Evolutionary conservation across 1,284 basidiomycete genomes (phyloP).

Genomic region (Boletus sp.): DNA sequence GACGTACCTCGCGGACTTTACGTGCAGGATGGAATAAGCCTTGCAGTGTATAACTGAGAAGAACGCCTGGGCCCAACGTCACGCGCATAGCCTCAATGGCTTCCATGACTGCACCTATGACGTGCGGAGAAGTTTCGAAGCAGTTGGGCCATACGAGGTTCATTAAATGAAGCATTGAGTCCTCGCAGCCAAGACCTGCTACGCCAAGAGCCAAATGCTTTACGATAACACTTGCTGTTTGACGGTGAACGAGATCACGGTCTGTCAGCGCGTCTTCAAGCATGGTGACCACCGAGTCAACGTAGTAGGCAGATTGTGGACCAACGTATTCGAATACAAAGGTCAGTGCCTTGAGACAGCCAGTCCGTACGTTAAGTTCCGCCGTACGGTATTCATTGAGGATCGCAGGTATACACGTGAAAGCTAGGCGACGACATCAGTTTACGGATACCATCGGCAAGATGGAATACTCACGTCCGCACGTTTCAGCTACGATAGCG

Average conservation of each 20-base stretch:
- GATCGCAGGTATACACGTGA: constrained; percentile 98
- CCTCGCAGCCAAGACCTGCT: constrained; percentile 95
- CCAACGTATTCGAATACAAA: constrained; percentile 99
- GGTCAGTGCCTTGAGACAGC: constrained; percentile 96
- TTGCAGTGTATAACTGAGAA: constrained; percentile 88
- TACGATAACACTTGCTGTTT: constrained; percentile 98
- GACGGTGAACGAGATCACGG: constrained; percentile 95
- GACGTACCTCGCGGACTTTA: constrained; percentile 87
- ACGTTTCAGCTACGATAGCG: constrained; percentile 95
- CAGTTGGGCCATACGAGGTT: constrained; percentile 99
- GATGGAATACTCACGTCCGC: constrained; percentile 67
- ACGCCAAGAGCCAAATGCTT: constrained; percentile 97
- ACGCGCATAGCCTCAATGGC: constrained; percentile 97
- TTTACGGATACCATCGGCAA: constrained; percentile 1
- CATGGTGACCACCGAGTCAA: constrained; percentile 95
- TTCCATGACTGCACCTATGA: constrained; percentile 96
- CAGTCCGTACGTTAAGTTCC: constrained; percentile 98
- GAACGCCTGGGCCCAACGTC: constrained; percentile 88
- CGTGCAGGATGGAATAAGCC: constrained; percentile 94
- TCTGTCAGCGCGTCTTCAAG: constrained; percentile 98
- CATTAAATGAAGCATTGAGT: constrained; percentile 95
- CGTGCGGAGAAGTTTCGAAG: constrained; percentile 97
- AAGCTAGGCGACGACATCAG: constrained; percentile 51
- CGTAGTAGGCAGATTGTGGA: constrained; percentile 98
- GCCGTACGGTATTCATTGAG: constrained; percentile 98